A percentile compares a stretch with the other conserved stretches of the same genome.
Conservation (phyloP, 1,284 basidiomycete genomes). For the Trametes pubescens region DNA sequence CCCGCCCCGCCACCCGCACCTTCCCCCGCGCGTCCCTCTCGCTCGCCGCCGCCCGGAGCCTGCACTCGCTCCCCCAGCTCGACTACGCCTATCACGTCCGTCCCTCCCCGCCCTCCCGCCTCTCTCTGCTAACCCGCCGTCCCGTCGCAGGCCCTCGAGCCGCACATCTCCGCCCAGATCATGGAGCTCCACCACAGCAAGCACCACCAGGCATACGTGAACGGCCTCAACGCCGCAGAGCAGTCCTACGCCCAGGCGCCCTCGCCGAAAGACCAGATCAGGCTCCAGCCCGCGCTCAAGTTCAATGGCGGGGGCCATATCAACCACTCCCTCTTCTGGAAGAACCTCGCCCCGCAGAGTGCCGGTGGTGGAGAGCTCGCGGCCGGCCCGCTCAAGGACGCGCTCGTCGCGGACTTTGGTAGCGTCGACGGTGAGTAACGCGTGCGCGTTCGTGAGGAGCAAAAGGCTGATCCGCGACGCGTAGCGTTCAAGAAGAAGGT, state of each 20-base stretch:
- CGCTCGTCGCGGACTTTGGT: slow-evolving; percentile 74
- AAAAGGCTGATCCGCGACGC: no score
- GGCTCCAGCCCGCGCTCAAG: slow-evolving; percentile 76
- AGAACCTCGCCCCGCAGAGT: slow-evolving; percentile 73
- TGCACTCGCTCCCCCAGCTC: slow-evolving; percentile 79
- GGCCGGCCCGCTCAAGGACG: slow-evolving; percentile 72
- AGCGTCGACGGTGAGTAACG: no score
- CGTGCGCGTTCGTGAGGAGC: no score
- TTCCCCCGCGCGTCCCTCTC: slow-evolving; percentile 30
- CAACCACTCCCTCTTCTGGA: slow-evolving; percentile 96
- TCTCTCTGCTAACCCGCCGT: neutral
- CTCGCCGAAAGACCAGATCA: slow-evolving; percentile 81
- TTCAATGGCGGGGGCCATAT: slow-evolving; percentile 82
- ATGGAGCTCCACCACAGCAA: slow-evolving; percentile 90
- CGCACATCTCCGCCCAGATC: slow-evolving; percentile 82
- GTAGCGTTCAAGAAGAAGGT: slow-evolving; percentile 83
- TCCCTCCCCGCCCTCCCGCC: neutral
- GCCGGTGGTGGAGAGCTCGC: slow-evolving; percentile 68
- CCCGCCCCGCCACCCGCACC: slow-evolving; percentile 23
- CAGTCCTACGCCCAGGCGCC: slow-evolving; percentile 68
- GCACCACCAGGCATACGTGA: slow-evolving; percentile 88
- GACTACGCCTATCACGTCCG: slow-evolving; percentile 83
- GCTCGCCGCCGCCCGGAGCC: slow-evolving; percentile 30
- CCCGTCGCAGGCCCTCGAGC: slow-evolving; percentile 70
- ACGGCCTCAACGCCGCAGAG: slow-evolving; percentile 80